Percentiles rank a stretch among this genome's conserved stretches.
Evolutionary conservation across 1,284 basidiomycete species (phyloP).

Genomic region (Dichomitus squalens): DNA sequence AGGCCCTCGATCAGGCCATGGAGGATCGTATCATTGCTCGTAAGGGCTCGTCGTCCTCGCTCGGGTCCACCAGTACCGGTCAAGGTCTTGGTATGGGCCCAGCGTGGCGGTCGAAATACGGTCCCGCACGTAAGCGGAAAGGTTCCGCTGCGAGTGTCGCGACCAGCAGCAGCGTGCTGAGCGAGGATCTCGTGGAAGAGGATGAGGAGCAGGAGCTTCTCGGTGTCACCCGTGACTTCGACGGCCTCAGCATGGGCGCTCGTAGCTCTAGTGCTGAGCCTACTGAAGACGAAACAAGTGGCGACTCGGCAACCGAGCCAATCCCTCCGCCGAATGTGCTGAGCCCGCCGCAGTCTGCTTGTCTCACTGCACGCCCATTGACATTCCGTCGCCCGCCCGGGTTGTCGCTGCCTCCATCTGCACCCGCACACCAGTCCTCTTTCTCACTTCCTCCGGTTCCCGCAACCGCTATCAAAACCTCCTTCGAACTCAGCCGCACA

Average conservation of each 20-base stretch:
- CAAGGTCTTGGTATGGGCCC: constrained; percentile 49
- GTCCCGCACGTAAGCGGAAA: constrained; percentile 60
- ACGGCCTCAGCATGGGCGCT: constrained; percentile 45
- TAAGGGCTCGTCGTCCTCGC: constrained; percentile 66
- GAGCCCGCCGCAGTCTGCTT: constrained; percentile 19
- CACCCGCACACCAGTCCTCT: constrained; percentile 42
- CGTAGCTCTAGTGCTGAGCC: constrained; percentile 41
- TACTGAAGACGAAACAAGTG: constrained; percentile 40
- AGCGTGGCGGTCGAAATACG: constrained; percentile 64
- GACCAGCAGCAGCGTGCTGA: constrained; percentile 68
- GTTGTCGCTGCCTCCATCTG: constrained; percentile 47
- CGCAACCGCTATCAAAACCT: constrained; percentile 44
- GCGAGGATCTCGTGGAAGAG: constrained; percentile 79
- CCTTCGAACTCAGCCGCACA: constrained; percentile 49
- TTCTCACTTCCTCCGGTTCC: constrained; percentile 37
- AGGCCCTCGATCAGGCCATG: constrained; percentile 80
- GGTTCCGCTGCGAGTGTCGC: constrained; percentile 71
- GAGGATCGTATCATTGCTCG: constrained; percentile 75
- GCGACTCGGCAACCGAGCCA: constrained; percentile 31
- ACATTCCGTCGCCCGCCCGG: constrained; percentile 28
- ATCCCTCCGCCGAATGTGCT: constrained; percentile 14
- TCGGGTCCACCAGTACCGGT: constrained; percentile 59
- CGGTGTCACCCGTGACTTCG: constrained; percentile 69
- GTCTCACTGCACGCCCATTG: constrained; percentile 28
- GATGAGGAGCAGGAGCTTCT: constrained; percentile 75